A percentile compares a stretch with the other conserved stretches of the same genome.
Conservation (phyloP, 202 grass and related monocot species). For the Carex arenaria region DNA sequence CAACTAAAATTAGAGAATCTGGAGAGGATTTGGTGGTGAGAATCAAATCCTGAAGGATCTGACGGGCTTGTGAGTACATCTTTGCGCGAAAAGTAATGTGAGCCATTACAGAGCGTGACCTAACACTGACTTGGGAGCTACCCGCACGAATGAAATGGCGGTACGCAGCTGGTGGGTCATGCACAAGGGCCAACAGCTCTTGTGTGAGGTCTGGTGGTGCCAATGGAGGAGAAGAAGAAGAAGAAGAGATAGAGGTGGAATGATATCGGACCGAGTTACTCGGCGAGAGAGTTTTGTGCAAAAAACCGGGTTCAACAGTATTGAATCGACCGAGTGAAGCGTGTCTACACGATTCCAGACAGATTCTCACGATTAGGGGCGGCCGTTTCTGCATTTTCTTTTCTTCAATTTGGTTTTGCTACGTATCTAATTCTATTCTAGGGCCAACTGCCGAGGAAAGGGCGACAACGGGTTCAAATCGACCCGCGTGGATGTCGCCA, state of each 20-base stretch:
- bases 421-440: too few relatives aligned
- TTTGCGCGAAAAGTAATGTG: constrained; percentile 19
- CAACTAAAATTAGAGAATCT: constrained; percentile 15
- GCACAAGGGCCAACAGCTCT: neutral
- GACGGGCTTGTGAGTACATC: constrained; percentile 13
- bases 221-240: neutral
- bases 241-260: neutral
- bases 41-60: constrained; percentile 16
- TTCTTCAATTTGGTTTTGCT: too few relatives aligned
- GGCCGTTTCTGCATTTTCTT: too few relatives aligned
- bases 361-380: too few relatives aligned
- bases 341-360: too few relatives aligned
- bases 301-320: too few relatives aligned
- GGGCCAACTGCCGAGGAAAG: too few relatives aligned
- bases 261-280: too few relatives aligned
- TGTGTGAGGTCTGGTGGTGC: constrained; percentile 9
- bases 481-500: too few relatives aligned
- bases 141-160: neutral
- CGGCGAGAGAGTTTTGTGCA: too few relatives aligned
- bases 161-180: constrained; percentile 14
- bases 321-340: too few relatives aligned
- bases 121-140: neutral
- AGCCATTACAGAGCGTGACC: constrained; percentile 11
- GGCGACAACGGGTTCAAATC: too few relatives aligned
- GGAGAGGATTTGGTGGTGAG: constrained; percentile 9